These are phyloP conservation scores for Neofusicoccum kwambonambiense DNA, from an alignment of 2,329 filamentous ascomycete species.

Conservation along the genomic window DNA sequence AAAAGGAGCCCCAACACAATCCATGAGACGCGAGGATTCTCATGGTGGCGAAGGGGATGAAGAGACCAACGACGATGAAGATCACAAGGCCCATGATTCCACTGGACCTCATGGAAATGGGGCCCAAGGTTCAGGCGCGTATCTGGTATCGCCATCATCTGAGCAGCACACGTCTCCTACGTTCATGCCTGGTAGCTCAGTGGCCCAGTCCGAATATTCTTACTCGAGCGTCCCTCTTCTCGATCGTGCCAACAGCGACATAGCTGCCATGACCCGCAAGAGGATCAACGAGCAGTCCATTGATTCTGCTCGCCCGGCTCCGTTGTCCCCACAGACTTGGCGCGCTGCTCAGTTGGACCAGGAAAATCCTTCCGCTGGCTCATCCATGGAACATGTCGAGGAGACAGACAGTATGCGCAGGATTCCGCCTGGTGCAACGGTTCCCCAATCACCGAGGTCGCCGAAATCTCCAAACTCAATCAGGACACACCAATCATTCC, in stretches of 20 bases:
- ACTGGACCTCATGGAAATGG: neutral
- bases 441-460: constrained; percentile 34
- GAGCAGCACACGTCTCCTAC: constrained; percentile 22
- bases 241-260: constrained; percentile 57
- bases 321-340: constrained; percentile 24
- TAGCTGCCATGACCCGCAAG: constrained; percentile 18
- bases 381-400: constrained; percentile 51
- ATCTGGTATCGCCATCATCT: neutral
- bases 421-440: constrained; percentile 44
- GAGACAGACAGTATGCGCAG: constrained; percentile 53
- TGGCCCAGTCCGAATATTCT: constrained; percentile 66
- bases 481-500: constrained; percentile 44
- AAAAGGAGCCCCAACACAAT: neutral
- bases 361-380: constrained; percentile 40
- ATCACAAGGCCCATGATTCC: neutral
- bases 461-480: constrained; percentile 23
- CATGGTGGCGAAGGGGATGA: neutral
- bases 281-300: neutral
- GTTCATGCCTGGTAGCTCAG: constrained; percentile 26
- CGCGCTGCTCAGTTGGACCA: constrained; percentile 21
- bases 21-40: constrained; percentile 14
- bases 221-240: constrained; percentile 76
- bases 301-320: constrained; percentile 26
- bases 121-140: neutral
- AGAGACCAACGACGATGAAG: too few relatives aligned